Evolutionary conservation across 805 yeast genomes (phyloP).

Genomic region (Metahyphopichia silvanorum): DNA sequence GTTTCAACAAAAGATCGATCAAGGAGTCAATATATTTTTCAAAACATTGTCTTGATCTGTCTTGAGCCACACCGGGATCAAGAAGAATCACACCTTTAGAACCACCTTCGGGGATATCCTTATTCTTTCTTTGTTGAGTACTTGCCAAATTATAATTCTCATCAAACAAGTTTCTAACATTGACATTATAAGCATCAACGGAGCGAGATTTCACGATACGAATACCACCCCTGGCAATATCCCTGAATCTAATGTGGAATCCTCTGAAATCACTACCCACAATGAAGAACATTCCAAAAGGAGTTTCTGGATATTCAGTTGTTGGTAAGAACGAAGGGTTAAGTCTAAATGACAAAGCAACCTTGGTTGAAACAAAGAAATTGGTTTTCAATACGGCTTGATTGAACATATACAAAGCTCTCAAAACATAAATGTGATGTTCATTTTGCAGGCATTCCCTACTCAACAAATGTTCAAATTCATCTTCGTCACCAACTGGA

Average conservation of each 20-base stretch:
- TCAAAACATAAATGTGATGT: constrained; percentile 71
- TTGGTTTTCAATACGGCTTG: constrained; percentile 87
- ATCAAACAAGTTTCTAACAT: constrained; percentile 86
- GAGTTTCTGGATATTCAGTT: constrained; percentile 86
- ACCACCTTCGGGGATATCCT: constrained; percentile 99
- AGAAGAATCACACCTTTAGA: constrained; percentile 94
- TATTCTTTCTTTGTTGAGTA: constrained; percentile 95
- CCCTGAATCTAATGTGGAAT: constrained; percentile 94
- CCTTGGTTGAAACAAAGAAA: constrained; percentile 90
- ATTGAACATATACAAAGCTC: constrained; percentile 81
- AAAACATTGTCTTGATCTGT: constrained; percentile 78
- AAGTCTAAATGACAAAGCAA: constrained; percentile 90
- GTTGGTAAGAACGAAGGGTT: constrained; percentile 82
- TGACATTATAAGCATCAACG: constrained; percentile 77
- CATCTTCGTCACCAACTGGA: constrained; percentile 71
- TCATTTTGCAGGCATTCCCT: constrained; percentile 79
- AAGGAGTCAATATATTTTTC: constrained; percentile 90
- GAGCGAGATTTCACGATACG: constrained; percentile 89
- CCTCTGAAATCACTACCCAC: constrained; percentile 97
- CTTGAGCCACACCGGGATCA: constrained; percentile 74
- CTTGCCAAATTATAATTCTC: constrained; percentile 94
- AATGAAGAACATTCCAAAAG: constrained; percentile 91
- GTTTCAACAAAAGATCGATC: constrained; percentile 76
- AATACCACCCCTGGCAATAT: constrained; percentile 97
- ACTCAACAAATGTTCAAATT: constrained; percentile 64